A percentile compares a stretch with the other conserved stretches of the same genome.
Evolutionary conservation across 768 basidiomycete species (phyloP).

Genomic region (Trametes cubensis): DNA sequence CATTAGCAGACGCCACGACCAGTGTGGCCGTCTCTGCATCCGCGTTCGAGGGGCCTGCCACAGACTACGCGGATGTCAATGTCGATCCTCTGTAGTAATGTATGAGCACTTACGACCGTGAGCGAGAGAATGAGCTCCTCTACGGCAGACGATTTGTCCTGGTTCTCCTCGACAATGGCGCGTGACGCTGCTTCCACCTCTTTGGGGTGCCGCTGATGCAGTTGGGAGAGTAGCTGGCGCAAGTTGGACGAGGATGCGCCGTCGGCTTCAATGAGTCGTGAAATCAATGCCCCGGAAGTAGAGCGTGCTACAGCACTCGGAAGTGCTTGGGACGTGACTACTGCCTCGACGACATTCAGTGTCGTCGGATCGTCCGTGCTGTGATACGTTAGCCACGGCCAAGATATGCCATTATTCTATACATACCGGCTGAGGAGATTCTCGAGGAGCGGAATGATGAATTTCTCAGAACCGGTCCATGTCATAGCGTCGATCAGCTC

Average conservation of each 20-base stretch:
- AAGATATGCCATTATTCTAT: not conserved
- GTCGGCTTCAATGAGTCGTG: conserved; percentile 13
- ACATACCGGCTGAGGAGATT: conserved; percentile 46
- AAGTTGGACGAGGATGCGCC: not conserved
- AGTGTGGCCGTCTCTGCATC: conserved; percentile 27
- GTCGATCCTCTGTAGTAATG: not conserved
- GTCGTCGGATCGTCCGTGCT: conserved; percentile 39
- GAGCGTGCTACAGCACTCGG: conserved; percentile 28
- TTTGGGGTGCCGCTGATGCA: conserved; percentile 68
- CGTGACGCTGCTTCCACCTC: conserved; percentile 49
- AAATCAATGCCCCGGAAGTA: conserved; percentile 22
- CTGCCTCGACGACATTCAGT: conserved; percentile 33
- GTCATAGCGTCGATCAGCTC: conserved; percentile 47
- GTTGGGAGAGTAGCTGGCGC: conserved; percentile 47
- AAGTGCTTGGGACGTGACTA: conserved; percentile 34
- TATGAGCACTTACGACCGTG: conserved; percentile 48
- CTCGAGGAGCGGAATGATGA: conserved; percentile 56
- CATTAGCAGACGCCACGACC: conserved; percentile 59
- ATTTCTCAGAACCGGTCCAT: conserved; percentile 58
- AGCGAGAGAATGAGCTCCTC: conserved; percentile 63
- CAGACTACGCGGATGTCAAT: conserved; percentile 11
- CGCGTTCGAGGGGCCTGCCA: conserved; percentile 8
- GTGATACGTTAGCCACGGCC: conserved; percentile 1
- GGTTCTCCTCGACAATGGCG: conserved; percentile 36
- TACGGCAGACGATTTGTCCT: conserved; percentile 41